Evolutionary conservation across 1,284 basidiomycete species (phyloP).

Genomic region (Sanghuangporus sanghuang): DNA sequence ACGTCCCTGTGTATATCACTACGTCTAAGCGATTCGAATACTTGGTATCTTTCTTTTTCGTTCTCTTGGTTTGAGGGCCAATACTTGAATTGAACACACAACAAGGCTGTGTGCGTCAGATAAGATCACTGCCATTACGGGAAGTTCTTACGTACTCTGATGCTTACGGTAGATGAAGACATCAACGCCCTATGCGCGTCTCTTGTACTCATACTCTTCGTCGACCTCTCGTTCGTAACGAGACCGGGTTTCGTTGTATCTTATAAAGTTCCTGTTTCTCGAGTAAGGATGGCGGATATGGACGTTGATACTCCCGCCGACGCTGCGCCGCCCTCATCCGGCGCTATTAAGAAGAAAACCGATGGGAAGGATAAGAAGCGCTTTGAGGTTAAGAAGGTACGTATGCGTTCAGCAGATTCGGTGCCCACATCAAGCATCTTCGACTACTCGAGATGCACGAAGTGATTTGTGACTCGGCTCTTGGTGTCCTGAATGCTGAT

Average conservation of each 20-base stretch:
- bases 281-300: slow-evolving; percentile 62
- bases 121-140: too few species aligned
- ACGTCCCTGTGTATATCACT: too few species aligned
- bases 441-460: not conserved
- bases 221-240: not conserved
- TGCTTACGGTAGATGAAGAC: too few species aligned
- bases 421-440: not conserved
- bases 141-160: too few species aligned
- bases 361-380: slow-evolving; percentile 63
- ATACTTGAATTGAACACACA: too few species aligned
- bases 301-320: slow-evolving; percentile 63
- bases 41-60: too few species aligned
- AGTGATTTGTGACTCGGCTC: not conserved
- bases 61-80: too few species aligned
- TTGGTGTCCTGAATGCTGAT: slow-evolving; percentile 3
- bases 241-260: not conserved
- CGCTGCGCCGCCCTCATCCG: slow-evolving; percentile 35
- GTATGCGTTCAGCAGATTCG: slow-evolving; percentile 18
- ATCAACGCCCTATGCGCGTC: too few species aligned
- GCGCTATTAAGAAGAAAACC: slow-evolving; percentile 39
- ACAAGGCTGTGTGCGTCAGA: too few species aligned
- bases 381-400: slow-evolving; percentile 95
- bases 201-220: not conserved
- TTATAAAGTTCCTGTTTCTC: not conserved
- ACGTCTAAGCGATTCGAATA: too few species aligned